Evolutionary conservation across 202 grass and related monocot genomes (phyloP), one percentile per base, ranked within the genome.

Genomic region (Hordeum pubiflorum): DNA sequence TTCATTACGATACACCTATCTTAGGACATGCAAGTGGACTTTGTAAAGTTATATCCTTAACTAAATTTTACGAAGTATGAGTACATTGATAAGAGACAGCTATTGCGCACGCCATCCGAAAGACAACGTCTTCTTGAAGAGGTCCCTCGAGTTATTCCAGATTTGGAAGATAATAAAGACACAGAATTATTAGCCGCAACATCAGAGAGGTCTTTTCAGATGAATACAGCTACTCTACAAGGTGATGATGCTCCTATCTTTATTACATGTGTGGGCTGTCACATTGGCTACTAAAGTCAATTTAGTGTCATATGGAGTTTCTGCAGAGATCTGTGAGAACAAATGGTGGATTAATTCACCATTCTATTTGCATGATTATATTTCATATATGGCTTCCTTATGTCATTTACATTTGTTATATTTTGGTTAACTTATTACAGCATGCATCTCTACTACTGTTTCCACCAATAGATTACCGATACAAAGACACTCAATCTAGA

Each of bases 101-200:
- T 87, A 58, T 85, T 98, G 22, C 41, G 77, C 2, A 76, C 79
- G 41, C 82, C 86, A 83, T 84, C 81, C 9, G 92, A 98, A 91
- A 79, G 91, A 71, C 80, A 83, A 41, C 90, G 88, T 58, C 86
- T 89, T 59, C 81, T 94, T 79, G 89, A 93, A 85, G 92, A 93
- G 85, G 83, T 90, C 41, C 96, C 92, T 60, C 79, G 17, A 82
- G 81, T 93, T 84, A 85, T 98, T 85, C 82, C 90, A 82, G 87
- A 95, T 81, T 78, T 44, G 23, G 84, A 87, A 75, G 75, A 92
- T 82, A 82, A 75, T 24, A 33, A 89, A 78, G 77, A 79, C 10
- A 67, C 63, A 34, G 10, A 63, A 50, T 40, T 60, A 60, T 31
- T 74, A 74, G 54, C 70, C 80, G 56, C 74, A 27, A 34, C 80